Evolutionary conservation across 139 green algal species (phyloP).

Genomic region (Pycnococcus provasolii): DNA sequence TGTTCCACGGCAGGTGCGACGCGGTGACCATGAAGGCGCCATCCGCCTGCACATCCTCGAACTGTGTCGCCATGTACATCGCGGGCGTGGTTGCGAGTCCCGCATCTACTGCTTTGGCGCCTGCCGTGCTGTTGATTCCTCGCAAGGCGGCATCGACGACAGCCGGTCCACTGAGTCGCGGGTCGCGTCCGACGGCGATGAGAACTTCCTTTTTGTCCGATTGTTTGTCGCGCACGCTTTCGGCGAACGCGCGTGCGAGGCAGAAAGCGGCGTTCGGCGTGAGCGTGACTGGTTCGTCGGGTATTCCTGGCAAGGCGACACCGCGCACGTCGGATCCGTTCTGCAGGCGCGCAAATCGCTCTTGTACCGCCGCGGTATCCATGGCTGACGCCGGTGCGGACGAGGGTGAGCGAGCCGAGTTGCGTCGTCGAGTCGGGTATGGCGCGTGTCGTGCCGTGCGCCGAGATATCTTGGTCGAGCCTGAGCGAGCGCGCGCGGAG

Average conservation of each 20-base stretch:
- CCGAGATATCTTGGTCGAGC: too few species aligned
- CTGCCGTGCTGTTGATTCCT: not conserved
- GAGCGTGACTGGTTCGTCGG: constrained; percentile 57
- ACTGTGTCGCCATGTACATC: constrained; percentile 86
- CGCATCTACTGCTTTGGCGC: constrained; percentile 28
- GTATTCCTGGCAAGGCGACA: constrained; percentile 60
- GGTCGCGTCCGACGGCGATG: constrained; percentile 53
- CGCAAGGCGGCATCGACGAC: constrained; percentile 21
- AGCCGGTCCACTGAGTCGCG: constrained; percentile 53
- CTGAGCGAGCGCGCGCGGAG: too few species aligned
- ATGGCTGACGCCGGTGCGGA: too few species aligned
- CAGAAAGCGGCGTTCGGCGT: constrained; percentile 54
- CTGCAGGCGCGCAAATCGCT: constrained; percentile 45
- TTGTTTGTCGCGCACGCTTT: constrained; percentile 43
- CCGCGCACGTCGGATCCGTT: constrained; percentile 86
- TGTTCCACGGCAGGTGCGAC: constrained; percentile 50
- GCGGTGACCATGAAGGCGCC: constrained; percentile 29
- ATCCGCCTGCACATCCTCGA: constrained; percentile 14
- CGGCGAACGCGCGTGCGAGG: constrained; percentile 65
- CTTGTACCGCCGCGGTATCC: not conserved
- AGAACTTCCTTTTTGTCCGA: not conserved
- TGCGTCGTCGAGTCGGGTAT: too few species aligned
- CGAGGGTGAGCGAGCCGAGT: too few species aligned
- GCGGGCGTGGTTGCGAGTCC: constrained; percentile 82
- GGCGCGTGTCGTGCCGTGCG: too few species aligned